Evolutionary conservation across 1,284 basidiomycete species (phyloP).

Genomic region (Ganoderma lucidum): DNA sequence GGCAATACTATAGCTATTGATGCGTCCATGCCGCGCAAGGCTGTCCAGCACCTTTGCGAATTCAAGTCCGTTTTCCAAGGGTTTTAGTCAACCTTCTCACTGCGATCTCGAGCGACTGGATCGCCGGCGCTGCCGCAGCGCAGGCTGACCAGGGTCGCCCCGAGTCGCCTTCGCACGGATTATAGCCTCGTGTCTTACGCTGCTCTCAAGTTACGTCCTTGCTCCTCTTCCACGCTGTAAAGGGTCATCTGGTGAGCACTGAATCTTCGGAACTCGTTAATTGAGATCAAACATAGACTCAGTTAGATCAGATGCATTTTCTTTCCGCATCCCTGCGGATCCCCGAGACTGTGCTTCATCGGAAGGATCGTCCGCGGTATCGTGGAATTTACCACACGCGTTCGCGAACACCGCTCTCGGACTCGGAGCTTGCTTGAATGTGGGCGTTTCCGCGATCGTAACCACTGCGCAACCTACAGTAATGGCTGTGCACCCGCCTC

Average conservation of each 20-base stretch:
- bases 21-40: constrained; percentile 4
- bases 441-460: neutral
- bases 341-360: neutral
- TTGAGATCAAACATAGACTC: neutral
- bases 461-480: neutral
- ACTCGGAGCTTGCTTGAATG: neutral
- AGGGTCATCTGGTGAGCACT: too few species aligned
- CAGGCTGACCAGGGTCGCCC: neutral
- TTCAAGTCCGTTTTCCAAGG: neutral
- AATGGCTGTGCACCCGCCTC: neutral
- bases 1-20: constrained; percentile 18
- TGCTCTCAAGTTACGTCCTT: too few species aligned
- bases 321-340: neutral
- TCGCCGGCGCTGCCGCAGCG: neutral
- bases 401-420: neutral
- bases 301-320: neutral
- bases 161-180: too few species aligned
- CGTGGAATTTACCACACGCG: neutral
- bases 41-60: neutral
- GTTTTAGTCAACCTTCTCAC: neutral
- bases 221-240: too few species aligned
- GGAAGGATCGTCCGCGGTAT: neutral
- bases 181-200: too few species aligned
- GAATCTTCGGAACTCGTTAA: neutral
- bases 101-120: neutral